These are phyloP conservation scores for Pythium pectinolyticum DNA, from an alignment of 352 stramenopile genomes.

Conservation along the genomic window DNA sequence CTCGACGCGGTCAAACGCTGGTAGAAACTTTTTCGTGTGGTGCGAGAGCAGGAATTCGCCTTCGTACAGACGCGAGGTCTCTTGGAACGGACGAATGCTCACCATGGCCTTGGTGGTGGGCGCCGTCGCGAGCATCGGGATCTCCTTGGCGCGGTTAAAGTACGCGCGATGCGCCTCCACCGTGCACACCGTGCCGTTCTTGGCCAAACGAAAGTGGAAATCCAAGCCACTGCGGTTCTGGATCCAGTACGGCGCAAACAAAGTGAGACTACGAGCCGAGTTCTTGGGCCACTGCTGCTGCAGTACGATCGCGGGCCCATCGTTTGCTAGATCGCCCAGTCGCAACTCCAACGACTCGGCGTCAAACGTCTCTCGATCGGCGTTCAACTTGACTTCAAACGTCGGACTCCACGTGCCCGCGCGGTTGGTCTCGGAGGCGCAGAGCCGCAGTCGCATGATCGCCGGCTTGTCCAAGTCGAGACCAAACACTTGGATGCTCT, in stretches of 20 bases:
- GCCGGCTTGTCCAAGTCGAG: slow-evolving; percentile 64
- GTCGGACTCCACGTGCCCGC: slow-evolving; percentile 53
- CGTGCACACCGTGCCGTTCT: slow-evolving; percentile 50
- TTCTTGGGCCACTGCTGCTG: slow-evolving; percentile 70
- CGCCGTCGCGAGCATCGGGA: slow-evolving; percentile 66
- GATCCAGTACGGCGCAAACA: slow-evolving; percentile 84
- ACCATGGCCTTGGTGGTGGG: slow-evolving; percentile 66
- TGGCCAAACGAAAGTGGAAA: slow-evolving; percentile 59
- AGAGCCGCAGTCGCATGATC: slow-evolving; percentile 79
- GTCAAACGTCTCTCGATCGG: slow-evolving; percentile 49
- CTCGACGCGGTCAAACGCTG: slow-evolving; percentile 64
- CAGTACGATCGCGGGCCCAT: slow-evolving; percentile 64
- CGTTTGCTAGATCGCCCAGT: slow-evolving; percentile 34
- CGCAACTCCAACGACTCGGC: slow-evolving; percentile 55
- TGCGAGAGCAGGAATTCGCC: slow-evolving; percentile 45
- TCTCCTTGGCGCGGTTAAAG: slow-evolving; percentile 60
- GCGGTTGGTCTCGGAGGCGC: slow-evolving; percentile 51
- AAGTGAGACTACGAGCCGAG: slow-evolving; percentile 52
- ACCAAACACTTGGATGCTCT: slow-evolving; percentile 80
- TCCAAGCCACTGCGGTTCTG: slow-evolving; percentile 84
- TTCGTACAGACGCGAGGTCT: slow-evolving; percentile 59
- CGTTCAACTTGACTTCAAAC: slow-evolving; percentile 63
- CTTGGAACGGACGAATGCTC: slow-evolving; percentile 65
- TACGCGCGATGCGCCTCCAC: slow-evolving; percentile 69
- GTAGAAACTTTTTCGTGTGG: slow-evolving; percentile 72